These are phyloP conservation scores for Suhomyces kunorum DNA, from an alignment of 1,139 yeast species.

Conservation along the genomic window DNA sequence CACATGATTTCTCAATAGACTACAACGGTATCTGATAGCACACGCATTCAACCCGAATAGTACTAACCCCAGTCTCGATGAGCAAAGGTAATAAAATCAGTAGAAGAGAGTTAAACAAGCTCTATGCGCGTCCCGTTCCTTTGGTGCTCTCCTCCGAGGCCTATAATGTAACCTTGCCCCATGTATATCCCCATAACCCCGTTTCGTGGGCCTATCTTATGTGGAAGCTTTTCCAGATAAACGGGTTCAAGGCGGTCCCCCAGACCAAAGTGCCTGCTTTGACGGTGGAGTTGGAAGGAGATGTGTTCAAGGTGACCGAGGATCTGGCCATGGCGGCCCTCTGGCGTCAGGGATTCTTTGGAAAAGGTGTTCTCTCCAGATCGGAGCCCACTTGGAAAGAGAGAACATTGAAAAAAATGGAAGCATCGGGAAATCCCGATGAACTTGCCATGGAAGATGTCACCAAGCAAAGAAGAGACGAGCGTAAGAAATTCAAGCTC, in stretches of 20 bases:
- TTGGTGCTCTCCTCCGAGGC: slow-evolving; percentile 37
- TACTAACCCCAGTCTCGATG: slow-evolving; percentile 17
- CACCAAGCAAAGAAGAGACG: slow-evolving; percentile 70
- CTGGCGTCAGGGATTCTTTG: slow-evolving; percentile 91
- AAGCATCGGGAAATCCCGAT: slow-evolving; percentile 41
- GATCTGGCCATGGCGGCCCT: slow-evolving; percentile 53
- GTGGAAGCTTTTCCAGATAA: slow-evolving; percentile 31
- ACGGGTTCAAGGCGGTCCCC: slow-evolving; percentile 30
- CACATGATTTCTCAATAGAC: slow-evolving; percentile 89
- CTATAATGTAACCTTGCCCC: slow-evolving; percentile 46
- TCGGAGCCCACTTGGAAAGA: slow-evolving; percentile 89
- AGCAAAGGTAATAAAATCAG: slow-evolving; percentile 22
- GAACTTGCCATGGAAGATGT: slow-evolving; percentile 57
- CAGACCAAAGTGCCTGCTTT: slow-evolving; percentile 23
- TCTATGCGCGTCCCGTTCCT: slow-evolving; percentile 52
- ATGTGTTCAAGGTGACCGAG: slow-evolving; percentile 48
- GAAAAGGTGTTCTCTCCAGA: slow-evolving; percentile 86
- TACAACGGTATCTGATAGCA: slow-evolving; percentile 98
- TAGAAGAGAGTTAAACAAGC: slow-evolving; percentile 31
- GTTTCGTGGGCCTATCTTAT: slow-evolving; percentile 56
- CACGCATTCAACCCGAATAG: neutral
- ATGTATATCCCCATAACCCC: slow-evolving; percentile 56
- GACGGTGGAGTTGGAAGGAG: slow-evolving; percentile 30
- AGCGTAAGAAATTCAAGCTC: slow-evolving; percentile 69
- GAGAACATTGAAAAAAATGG: slow-evolving; percentile 54